phyloP scores from a whole-genome alignment of 1,284 basidiomycete genomes.

The Inonotus hispidus region DNA sequence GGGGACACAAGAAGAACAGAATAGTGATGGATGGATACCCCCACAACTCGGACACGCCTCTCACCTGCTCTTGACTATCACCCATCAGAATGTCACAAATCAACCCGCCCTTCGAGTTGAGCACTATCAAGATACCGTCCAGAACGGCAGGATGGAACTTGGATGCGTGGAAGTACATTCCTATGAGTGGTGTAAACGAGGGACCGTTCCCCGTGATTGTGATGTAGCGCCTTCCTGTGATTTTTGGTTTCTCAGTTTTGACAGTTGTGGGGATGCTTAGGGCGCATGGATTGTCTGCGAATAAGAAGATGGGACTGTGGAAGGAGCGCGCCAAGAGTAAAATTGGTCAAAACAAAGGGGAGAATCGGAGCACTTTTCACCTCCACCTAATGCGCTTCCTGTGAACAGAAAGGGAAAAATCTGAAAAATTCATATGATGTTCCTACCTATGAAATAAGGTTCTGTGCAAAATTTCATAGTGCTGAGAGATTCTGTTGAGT shows the following conservation, averaged over 20 bases:
- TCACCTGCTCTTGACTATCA: not conserved
- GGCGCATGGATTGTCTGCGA: conserved; percentile 33
- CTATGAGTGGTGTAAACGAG: conserved; percentile 12
- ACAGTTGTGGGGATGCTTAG: conserved; percentile 19
- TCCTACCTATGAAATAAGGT: too few species aligned
- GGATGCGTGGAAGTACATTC: conserved; percentile 33
- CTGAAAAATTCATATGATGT: too few species aligned
- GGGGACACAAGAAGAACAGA: too few species aligned
- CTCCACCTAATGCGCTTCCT: too few species aligned
- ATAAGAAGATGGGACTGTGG: conserved; percentile 33
- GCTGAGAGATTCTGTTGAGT: too few species aligned
- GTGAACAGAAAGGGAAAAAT: too few species aligned
- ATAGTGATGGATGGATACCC: too few species aligned
- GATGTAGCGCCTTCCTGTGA: conserved; percentile 25
- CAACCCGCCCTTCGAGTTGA: conserved; percentile 18
- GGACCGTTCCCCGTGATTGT: conserved; percentile 31
- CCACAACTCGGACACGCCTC: too few species aligned
- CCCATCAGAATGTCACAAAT: not conserved
- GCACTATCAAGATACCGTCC: conserved; percentile 31
- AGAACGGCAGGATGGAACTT: conserved; percentile 31
- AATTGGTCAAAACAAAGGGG: too few species aligned
- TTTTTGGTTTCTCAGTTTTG: not conserved
- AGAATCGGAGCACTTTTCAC: too few species aligned
- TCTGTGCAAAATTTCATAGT: too few species aligned
- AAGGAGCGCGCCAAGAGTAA: too few species aligned